These are phyloP conservation scores for Botryotinia calthae DNA, from an alignment of 2,329 filamentous ascomycete genomes.

Conservation along the genomic window DNA sequence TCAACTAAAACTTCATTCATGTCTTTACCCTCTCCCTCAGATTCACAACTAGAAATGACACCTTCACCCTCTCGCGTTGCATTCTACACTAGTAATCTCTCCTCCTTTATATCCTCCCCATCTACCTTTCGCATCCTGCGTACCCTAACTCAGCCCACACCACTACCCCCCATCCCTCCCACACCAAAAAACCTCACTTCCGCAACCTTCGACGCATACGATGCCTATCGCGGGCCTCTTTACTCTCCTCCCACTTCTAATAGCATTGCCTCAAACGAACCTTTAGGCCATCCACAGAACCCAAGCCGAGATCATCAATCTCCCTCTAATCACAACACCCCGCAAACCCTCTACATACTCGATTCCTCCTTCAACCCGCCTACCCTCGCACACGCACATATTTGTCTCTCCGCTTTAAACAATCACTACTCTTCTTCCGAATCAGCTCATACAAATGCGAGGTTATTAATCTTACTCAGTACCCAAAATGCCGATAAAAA, in stretches of 20 bases:
- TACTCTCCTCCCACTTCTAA: background rate
- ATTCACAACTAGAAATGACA: background rate
- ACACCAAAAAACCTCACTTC: background rate
- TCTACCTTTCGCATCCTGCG: slow-evolving; percentile 34
- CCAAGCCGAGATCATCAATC: background rate
- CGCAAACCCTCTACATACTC: slow-evolving; percentile 52
- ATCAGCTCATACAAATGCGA: slow-evolving; percentile 30
- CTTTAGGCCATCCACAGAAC: background rate
- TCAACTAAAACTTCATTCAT: background rate
- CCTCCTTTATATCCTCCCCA: slow-evolving; percentile 32
- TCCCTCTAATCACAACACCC: slow-evolving; percentile 25
- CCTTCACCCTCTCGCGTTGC: background rate
- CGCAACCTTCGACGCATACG: background rate
- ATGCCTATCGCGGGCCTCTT: background rate
- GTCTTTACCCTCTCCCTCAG: background rate
- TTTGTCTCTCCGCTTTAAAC: slow-evolving; percentile 50
- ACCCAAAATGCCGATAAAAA: slow-evolving; percentile 66
- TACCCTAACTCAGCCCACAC: slow-evolving; percentile 23
- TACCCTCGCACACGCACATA: slow-evolving; percentile 57
- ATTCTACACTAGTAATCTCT: slow-evolving; percentile 29
- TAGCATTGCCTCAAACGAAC: background rate
- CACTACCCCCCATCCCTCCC: slow-evolving; percentile 44
- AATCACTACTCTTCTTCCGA: slow-evolving; percentile 19
- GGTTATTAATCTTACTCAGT: slow-evolving; percentile 59
- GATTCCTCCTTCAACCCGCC: slow-evolving; percentile 70